Evolutionary conservation across 257 asterid species (phyloP).

Genomic region (Gardenia jasminoides): DNA sequence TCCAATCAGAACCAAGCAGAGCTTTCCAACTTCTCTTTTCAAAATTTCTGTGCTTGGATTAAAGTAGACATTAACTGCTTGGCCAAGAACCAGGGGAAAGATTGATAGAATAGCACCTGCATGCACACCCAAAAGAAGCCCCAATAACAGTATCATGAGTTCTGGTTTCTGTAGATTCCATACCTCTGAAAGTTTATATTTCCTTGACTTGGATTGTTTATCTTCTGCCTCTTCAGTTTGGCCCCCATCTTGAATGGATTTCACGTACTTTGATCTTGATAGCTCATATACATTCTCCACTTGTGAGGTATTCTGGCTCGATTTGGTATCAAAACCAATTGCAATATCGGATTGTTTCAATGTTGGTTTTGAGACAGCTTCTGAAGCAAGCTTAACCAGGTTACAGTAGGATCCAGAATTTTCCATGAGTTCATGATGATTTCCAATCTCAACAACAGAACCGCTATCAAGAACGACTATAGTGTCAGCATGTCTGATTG

Average conservation of each 20-base stretch:
- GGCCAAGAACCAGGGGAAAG: constrained; percentile 73
- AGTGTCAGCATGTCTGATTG: constrained; percentile 63
- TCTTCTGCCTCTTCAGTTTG: constrained; percentile 27
- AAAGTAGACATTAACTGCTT: constrained; percentile 71
- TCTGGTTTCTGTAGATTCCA: constrained; percentile 74
- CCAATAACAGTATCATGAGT: constrained; percentile 36
- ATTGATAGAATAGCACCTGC: constrained; percentile 88
- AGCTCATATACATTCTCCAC: constrained; percentile 33
- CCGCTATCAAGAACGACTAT: constrained; percentile 70
- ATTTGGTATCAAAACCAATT: constrained; percentile 26
- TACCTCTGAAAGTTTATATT: constrained; percentile 52
- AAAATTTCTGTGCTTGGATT: constrained; percentile 21
- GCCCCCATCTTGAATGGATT: constrained; percentile 31
- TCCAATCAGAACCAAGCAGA: constrained; percentile 61
- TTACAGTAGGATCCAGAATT: constrained; percentile 56
- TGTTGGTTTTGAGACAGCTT: constrained; percentile 44
- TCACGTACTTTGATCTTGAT: constrained; percentile 34
- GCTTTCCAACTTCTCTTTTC: constrained; percentile 56
- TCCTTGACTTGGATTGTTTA: constrained; percentile 23
- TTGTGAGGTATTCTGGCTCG: constrained; percentile 21
- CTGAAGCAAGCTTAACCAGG: constrained; percentile 71
- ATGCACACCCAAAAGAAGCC: constrained; percentile 49
- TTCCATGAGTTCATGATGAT: constrained; percentile 61
- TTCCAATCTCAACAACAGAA: constrained; percentile 61
- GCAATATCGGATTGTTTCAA: constrained; percentile 23